phyloP scores from a whole-genome alignment of 1,284 basidiomycete genomes.

The Trametes polyzona region DNA sequence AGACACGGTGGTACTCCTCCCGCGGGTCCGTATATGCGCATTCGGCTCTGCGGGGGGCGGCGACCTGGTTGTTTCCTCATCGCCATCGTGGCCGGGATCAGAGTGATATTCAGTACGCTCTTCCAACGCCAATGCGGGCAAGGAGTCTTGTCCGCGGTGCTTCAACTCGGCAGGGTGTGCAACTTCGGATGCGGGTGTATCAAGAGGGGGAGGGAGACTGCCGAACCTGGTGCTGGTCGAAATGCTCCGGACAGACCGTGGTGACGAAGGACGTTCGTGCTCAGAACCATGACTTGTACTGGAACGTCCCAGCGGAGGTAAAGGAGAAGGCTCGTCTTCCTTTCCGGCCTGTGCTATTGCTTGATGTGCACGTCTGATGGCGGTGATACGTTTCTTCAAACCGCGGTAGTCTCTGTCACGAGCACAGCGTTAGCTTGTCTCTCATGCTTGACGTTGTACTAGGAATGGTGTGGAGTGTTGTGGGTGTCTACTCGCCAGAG shows the following conservation, averaged over 20 bases:
- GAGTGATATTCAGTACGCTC: not conserved
- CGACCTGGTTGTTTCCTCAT: not conserved
- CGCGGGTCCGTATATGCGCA: conserved; percentile 8
- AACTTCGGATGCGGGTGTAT: not conserved
- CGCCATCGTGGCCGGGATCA: not conserved
- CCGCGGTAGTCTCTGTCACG: conserved; percentile 67
- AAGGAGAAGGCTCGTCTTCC: conserved; percentile 13
- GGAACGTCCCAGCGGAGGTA: conserved; percentile 11
- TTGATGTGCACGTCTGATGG: conserved; percentile 53
- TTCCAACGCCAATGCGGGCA: not conserved
- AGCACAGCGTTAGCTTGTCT: not conserved
- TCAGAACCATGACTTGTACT: conserved; percentile 3
- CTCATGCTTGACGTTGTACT: too few relatives aligned
- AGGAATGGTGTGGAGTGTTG: too few relatives aligned
- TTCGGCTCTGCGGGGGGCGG: not conserved
- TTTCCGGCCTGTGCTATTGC: conserved; percentile 16
- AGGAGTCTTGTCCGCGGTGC: not conserved
- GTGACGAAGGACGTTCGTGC: not conserved
- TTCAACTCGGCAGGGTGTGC: not conserved
- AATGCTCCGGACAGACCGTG: not conserved
- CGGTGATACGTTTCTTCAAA: conserved; percentile 69
- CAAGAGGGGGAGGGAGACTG: not conserved
- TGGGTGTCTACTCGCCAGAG: too few relatives aligned
- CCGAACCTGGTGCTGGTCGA: not conserved
- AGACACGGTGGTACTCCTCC: conserved; percentile 19